A percentile compares a stretch with the other conserved stretches of the same genome.
Evolutionary conservation across 305 asterid genomes (phyloP).

Genomic region (Fraxinus sp.): DNA sequence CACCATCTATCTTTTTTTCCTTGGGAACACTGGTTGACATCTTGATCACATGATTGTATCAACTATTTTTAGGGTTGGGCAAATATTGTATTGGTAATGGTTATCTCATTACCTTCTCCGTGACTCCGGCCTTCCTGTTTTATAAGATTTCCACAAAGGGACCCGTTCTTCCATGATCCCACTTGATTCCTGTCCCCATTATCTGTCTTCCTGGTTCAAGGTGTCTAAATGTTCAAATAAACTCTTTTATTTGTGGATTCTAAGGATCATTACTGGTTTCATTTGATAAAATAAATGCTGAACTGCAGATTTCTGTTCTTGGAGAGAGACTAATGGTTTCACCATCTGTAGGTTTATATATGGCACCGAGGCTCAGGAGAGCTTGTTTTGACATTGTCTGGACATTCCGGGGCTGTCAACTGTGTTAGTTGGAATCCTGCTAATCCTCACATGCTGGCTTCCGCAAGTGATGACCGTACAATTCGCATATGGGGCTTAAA

Average conservation of each 20-base stretch:
- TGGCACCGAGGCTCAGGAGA: slow-evolving; percentile 67
- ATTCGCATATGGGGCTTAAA: slow-evolving; percentile 84
- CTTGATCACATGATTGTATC: not conserved
- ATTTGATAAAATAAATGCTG: not conserved
- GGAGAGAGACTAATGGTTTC: not conserved
- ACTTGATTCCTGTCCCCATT: not conserved
- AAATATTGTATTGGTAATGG: not conserved
- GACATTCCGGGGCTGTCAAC: slow-evolving; percentile 75
- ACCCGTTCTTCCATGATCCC: not conserved
- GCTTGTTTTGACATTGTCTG: slow-evolving; percentile 45
- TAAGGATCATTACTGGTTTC: not conserved
- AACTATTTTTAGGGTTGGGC: not conserved
- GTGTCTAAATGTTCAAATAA: not conserved
- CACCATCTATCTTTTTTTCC: not conserved
- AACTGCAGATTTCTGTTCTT: not conserved
- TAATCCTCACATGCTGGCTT: slow-evolving; percentile 84
- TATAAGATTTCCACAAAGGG: not conserved
- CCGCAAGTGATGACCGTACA: slow-evolving; percentile 86
- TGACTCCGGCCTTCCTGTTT: not conserved
- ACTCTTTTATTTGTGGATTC: not conserved
- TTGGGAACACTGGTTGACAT: not conserved
- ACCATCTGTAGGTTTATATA: slow-evolving; percentile 52
- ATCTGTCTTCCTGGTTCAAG: not conserved
- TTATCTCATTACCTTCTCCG: not conserved
- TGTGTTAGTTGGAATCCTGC: slow-evolving; percentile 90